Evolutionary conservation across 108 stramenopile species (phyloP), one percentile per base, ranked within the genome.

Genomic region (Phaeodactylum tricornutum): DNA sequence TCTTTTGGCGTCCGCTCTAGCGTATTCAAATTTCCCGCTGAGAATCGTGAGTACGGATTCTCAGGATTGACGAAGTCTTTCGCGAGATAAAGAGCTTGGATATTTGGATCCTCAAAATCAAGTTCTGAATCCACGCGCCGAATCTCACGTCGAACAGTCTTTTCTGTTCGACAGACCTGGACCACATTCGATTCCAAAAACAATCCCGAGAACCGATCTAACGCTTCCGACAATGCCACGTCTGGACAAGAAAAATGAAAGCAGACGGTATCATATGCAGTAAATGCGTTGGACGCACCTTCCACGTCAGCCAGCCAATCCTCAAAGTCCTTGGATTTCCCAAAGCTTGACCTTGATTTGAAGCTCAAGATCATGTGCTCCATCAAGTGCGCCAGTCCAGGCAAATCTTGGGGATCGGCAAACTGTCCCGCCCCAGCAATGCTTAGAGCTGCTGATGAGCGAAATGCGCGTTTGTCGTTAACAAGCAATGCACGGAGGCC

Each of bases 391-490:
- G 85, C 85, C 16, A 71, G 39, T 8, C 85, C 85, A 38, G 72
- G 56, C 21, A 87, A 35, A 29, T 68, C 64, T 19, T 38, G 24
- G 3, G 78, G 74, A 30, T 87, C 85, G 0, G 62, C 38, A 53
- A 87, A 82, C 46, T 87, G 85, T 14, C 85, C 85, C 5, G 78
- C 78, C 16, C 69, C 75, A 47, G 56, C 65, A 57, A 87, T 69
- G 17, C 60, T 75, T 23, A 83, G 41, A 8, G 78, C 77, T 19
- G 74, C 85, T 3, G 68, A 66, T 0, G 69, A 55, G 25, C 50
- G 55, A 23, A 53, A 43, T 12, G 62, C 61, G 12, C 25, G 29
- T n/a, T 55, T 59, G 47, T 87, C 85, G 33, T 51, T 61, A 0
- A 78, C 85, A 35, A 83, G 37, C 2, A 82, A 43, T 3, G 75